Conservation (phyloP, 495 filamentous ascomycete species). For the Xylaria intraflava region DNA sequence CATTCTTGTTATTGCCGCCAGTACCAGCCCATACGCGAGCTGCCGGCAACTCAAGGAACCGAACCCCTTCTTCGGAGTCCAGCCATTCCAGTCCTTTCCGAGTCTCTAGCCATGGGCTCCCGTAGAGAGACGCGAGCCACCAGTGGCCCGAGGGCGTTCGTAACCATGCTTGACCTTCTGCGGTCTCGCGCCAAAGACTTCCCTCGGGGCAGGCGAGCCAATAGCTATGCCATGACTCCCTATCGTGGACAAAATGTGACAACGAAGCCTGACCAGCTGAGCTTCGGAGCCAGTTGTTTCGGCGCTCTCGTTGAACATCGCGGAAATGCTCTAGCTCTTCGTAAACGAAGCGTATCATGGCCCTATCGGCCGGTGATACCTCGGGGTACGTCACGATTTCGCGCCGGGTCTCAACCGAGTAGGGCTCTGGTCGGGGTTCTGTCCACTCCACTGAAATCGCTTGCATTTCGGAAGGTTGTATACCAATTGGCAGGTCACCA, state of each 20-base stretch:
- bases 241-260: background rate
- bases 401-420: background rate
- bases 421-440: background rate
- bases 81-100: background rate
- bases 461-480: background rate
- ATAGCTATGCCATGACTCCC: background rate
- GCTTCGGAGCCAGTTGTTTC: background rate
- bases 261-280: background rate
- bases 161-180: background rate
- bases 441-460: background rate
- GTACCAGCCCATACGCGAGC: background rate
- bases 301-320: background rate
- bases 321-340: background rate
- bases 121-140: background rate
- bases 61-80: background rate
- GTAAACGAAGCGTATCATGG: background rate
- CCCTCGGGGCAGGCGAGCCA: background rate
- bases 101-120: background rate
- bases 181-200: background rate
- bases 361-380: background rate
- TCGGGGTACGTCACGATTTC: background rate
- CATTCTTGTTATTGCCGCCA: background rate
- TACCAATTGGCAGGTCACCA: background rate
- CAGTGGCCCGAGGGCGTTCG: background rate
- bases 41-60: background rate